Evolutionary conservation across 169 alveolate species (phyloP), one percentile per base, ranked within the genome.

Genomic region (Plasmodium relictum): DNA sequence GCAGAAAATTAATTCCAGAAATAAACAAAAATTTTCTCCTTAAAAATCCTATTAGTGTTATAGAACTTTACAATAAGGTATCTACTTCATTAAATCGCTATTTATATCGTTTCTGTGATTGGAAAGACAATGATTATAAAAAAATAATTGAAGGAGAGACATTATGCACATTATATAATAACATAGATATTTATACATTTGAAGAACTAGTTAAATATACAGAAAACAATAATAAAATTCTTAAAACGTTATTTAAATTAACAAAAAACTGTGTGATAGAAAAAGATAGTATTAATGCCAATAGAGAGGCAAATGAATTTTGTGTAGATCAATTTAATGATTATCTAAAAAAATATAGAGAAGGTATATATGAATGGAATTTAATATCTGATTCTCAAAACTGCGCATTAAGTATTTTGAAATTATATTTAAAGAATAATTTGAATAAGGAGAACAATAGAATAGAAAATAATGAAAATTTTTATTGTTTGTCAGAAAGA

Each of bases 351-450:
- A 83, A 45, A 39, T 86, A 86, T 70, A 24, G 85, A 71, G 88
- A 86, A 63, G 58, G 70, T 59, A 18, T 86, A 31, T 72, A 72
- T 66, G 92, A 86, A 62, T 86, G 92, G 92, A 86, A 86, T 74
- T 20, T 31, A 66, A 72, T 65, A 12, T 58, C 88, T n/a, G 92
- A 86, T 71, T 18, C 92, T 0, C 92, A 86, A 20, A 86, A 45
- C 14, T 86, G 88, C 39, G 73, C 92, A 16, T 72, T 86, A 65
- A 86, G 92, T 66, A 70, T 86, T 45, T 65, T 86, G 26, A 86
- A 86, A 63, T 52, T 86, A 62, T 86, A 86, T 86, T 62, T 86
- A 63, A 69, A 72, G 24, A 50, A 66, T 37, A 66, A 71, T 42
- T 48, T 72, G 54, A 61, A 62, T 16, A 54, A 61, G 18, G 26